phyloP scores from a whole-genome alignment of 192 early-diverging fungal species.

The Mortierella antarctica region DNA sequence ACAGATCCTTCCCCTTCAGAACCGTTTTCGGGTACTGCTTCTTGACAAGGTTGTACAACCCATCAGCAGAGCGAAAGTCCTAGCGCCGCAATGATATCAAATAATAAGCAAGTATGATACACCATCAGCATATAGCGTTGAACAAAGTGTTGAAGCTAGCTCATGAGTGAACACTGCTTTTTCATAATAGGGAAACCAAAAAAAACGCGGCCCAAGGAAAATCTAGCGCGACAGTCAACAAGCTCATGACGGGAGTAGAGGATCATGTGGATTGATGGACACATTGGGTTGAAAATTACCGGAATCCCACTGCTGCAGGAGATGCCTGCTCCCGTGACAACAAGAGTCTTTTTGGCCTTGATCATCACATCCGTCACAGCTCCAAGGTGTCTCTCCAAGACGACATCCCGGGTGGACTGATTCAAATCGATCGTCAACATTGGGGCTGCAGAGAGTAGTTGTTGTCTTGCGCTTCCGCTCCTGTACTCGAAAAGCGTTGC shows the following conservation, averaged over 20 bases:
- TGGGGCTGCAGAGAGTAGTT: background rate
- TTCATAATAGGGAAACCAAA: background rate
- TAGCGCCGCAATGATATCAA: conserved; percentile 34
- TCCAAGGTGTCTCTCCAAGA: conserved; percentile 27
- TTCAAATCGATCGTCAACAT: conserved; percentile 52
- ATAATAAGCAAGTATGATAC: conserved; percentile 1
- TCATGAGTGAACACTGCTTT: background rate
- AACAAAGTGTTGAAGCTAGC: background rate
- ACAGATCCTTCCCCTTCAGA: conserved; percentile 83
- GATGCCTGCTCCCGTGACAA: conserved; percentile 92
- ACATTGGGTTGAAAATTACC: conserved; percentile 51
- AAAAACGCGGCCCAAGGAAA: background rate
- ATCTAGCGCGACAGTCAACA: background rate
- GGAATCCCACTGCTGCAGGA: conserved; percentile 91
- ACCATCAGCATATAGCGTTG: background rate
- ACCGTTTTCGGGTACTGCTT: conserved; percentile 76
- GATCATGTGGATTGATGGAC: background rate
- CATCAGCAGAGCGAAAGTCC: conserved; percentile 88
- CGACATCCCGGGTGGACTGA: conserved; percentile 9
- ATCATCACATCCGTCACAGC: conserved; percentile 44
- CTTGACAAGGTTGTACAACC: conserved; percentile 89
- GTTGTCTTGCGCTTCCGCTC: background rate
- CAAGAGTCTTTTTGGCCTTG: conserved; percentile 64
- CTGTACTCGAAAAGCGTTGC: background rate
- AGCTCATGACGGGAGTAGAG: background rate